Conservation (phyloP, 495 filamentous ascomycete species). For the Penicillium manginii region DNA sequence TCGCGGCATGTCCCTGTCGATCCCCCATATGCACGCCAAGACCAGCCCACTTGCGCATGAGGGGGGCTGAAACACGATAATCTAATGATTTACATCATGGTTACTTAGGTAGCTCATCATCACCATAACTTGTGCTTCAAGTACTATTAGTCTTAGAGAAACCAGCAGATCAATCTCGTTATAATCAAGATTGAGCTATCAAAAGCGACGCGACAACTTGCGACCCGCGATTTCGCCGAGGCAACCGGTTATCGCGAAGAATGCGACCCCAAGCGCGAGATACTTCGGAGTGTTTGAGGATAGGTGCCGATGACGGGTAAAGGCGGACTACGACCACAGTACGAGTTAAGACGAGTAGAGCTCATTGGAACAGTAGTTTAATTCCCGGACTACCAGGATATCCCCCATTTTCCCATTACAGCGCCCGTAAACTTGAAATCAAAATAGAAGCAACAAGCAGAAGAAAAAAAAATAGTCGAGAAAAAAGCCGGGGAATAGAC, state of each 20-base stretch:
- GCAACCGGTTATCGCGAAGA: neutral
- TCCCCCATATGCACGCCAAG: constrained; percentile 19
- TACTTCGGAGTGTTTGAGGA: neutral
- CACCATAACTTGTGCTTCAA: no score
- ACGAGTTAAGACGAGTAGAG: neutral
- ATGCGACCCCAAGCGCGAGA: neutral
- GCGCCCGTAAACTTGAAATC: constrained; percentile 44
- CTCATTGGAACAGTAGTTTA: constrained; percentile 23
- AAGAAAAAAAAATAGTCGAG: constrained; percentile 27
- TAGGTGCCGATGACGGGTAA: neutral
- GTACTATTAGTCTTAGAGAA: no score
- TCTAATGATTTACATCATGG: no score
- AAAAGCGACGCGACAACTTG: constrained; percentile 1
- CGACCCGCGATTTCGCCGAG: neutral
- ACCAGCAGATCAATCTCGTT: no score
- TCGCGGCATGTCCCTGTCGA: constrained; percentile 26
- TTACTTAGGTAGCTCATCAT: no score
- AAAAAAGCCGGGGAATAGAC: constrained; percentile 37
- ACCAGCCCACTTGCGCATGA: neutral
- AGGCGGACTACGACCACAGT: neutral
- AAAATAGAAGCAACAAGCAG: constrained; percentile 24
- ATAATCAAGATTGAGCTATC: neutral
- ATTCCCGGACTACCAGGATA: constrained; percentile 46
- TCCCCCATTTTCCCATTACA: constrained; percentile 51
- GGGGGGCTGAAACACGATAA: neutral